phyloP scores from a whole-genome alignment of 495 filamentous ascomycete genomes.

The Cercophora sp. region DNA sequence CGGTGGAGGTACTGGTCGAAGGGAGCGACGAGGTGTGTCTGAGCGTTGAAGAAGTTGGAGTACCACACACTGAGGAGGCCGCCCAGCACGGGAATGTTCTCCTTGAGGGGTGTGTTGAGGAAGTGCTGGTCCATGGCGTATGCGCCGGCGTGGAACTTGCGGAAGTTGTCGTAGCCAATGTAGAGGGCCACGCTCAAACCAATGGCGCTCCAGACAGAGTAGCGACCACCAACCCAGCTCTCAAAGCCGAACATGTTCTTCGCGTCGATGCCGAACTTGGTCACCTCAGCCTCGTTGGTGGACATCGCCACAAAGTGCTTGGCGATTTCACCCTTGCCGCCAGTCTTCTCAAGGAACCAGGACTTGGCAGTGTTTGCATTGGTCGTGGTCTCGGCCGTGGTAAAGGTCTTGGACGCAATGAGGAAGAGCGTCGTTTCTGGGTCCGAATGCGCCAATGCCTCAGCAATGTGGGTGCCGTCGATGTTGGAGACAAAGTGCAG shows the following conservation, averaged over 20 bases:
- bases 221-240: slow-evolving; percentile 96
- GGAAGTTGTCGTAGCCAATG: slow-evolving; percentile 96
- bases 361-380: slow-evolving; percentile 95
- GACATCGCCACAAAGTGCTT: slow-evolving; percentile 99
- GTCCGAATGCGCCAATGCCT: slow-evolving; percentile 82
- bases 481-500: slow-evolving; percentile 99
- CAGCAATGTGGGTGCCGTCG: slow-evolving; percentile 94
- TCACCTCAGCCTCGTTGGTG: slow-evolving; percentile 91
- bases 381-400: slow-evolving; percentile 92
- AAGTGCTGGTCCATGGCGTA: slow-evolving; percentile 99
- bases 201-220: slow-evolving; percentile 98
- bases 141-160: slow-evolving; percentile 90
- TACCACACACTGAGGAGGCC: slow-evolving; percentile 97
- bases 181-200: slow-evolving; percentile 90
- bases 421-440: slow-evolving; percentile 97
- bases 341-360: slow-evolving; percentile 87
- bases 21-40: slow-evolving; percentile 94
- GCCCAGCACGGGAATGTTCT: slow-evolving; percentile 92
- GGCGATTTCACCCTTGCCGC: slow-evolving; percentile 75
- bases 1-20: slow-evolving; percentile 99
- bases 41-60: slow-evolving; percentile 95
- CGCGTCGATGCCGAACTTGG: slow-evolving; percentile 95
- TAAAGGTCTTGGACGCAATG: slow-evolving; percentile 98
- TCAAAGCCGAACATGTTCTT: slow-evolving; percentile 99
- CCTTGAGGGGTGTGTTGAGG: slow-evolving; percentile 77